These are phyloP conservation scores for Coprinellus micaceus DNA, from an alignment of 768 basidiomycete species.

Conservation along the genomic window DNA sequence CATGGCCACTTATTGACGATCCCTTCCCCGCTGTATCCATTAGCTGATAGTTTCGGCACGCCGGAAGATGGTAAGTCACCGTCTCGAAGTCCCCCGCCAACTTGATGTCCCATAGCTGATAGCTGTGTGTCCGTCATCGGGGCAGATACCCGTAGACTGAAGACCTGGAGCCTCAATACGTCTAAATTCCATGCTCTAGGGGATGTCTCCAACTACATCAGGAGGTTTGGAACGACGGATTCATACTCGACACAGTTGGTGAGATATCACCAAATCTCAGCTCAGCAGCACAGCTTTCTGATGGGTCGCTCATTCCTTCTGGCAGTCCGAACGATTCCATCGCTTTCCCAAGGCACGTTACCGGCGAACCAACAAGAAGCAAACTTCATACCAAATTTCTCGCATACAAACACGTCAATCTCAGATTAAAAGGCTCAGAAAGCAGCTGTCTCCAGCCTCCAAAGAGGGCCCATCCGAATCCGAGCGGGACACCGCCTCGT, in stretches of 20 bases:
- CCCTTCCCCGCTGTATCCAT: no score
- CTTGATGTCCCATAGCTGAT: no score
- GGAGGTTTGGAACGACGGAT: slow-evolving; percentile 2
- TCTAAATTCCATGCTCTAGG: slow-evolving; percentile 7
- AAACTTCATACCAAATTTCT: not conserved
- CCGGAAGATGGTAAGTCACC: no score
- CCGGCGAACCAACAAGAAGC: not conserved
- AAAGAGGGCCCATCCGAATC: not conserved
- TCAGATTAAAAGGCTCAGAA: not conserved
- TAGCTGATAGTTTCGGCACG: no score
- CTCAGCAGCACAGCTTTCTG: no score
- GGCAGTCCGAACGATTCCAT: not conserved
- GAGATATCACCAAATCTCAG: not conserved
- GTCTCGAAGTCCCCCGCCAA: no score
- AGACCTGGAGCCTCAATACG: slow-evolving; percentile 12
- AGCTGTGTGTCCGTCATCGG: no score
- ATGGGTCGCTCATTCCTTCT: not conserved
- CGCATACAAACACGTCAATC: not conserved
- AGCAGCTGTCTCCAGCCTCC: not conserved
- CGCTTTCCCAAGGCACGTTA: not conserved
- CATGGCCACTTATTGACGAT: no score
- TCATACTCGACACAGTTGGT: slow-evolving; percentile 25
- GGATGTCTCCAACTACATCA: not conserved
- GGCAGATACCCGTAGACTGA: not conserved
- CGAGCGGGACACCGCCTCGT: not conserved